Evolutionary conservation across 306 rosid genomes (phyloP).

Genomic region (Cajanus cajan): DNA sequence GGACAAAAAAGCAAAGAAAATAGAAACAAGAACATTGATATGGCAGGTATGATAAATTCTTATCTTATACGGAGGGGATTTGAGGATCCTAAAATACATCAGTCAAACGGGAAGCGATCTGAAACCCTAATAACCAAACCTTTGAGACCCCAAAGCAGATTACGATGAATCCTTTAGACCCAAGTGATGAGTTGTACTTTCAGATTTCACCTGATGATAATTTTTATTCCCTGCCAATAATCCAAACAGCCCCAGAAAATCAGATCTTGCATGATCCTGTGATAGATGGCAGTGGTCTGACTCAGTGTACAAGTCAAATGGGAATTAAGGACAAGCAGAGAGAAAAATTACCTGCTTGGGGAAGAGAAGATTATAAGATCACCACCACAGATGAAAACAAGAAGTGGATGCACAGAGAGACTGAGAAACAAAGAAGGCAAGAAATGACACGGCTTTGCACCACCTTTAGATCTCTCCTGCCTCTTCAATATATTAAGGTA

Average conservation of each 20-base stretch:
- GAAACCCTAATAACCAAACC: conserved; percentile 38
- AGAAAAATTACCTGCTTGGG: neutral
- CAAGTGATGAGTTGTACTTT: conserved; percentile 43
- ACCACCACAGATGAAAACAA: conserved; percentile 12
- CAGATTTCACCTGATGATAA: conserved; percentile 30
- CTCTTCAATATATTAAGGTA: conserved; percentile 43
- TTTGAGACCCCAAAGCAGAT: neutral
- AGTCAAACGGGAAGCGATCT: neutral
- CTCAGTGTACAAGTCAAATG: neutral
- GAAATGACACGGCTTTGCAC: conserved; percentile 53
- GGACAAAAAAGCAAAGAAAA: neutral
- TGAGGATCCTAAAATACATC: conserved; percentile 15
- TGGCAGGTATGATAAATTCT: conserved; percentile 24
- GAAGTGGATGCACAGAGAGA: conserved; percentile 51
- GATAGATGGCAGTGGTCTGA: neutral
- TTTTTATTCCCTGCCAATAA: conserved; percentile 33
- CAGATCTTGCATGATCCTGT: conserved; percentile 40
- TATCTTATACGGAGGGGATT: conserved; percentile 18
- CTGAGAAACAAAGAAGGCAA: conserved; percentile 62
- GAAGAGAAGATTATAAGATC: neutral
- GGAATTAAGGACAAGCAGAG: conserved; percentile 19
- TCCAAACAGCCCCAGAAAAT: conserved; percentile 41
- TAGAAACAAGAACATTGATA: conserved; percentile 15
- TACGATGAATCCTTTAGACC: conserved; percentile 47
- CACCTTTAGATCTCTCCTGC: conserved; percentile 49